Evolutionary conservation across 2,329 filamentous ascomycete species (phyloP).

Genomic region (Sporothrix variecibatus): DNA sequence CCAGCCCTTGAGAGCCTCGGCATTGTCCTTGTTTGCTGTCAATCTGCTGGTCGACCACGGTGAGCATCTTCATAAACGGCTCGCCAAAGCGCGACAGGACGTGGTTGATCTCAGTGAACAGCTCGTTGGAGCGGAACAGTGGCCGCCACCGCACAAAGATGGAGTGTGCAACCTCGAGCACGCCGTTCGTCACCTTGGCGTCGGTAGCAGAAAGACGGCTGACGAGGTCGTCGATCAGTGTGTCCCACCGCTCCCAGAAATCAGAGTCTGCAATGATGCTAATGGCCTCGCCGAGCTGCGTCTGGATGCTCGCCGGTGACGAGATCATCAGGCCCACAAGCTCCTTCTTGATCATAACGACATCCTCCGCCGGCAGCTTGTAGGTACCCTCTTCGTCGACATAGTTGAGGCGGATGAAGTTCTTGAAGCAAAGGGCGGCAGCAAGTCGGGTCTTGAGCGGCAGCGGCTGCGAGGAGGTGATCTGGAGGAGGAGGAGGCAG

Average conservation of each 20-base stretch:
- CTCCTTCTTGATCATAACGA: slow-evolving; percentile 88
- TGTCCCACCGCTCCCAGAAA: slow-evolving; percentile 95
- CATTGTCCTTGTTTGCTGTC: slow-evolving; percentile 76
- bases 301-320: slow-evolving; percentile 82
- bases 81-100: slow-evolving; percentile 82
- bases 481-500: slow-evolving; percentile 84
- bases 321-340: slow-evolving; percentile 96
- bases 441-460: slow-evolving; percentile 80
- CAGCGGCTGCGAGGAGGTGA: slow-evolving; percentile 74
- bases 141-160: slow-evolving; percentile 97
- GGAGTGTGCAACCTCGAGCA: slow-evolving; percentile 95
- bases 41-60: slow-evolving; percentile 72
- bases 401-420: slow-evolving; percentile 94
- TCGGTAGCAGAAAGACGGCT: slow-evolving; percentile 81
- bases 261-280: slow-evolving; percentile 97
- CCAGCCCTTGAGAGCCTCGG: slow-evolving; percentile 71
- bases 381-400: slow-evolving; percentile 94
- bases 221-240: slow-evolving; percentile 80
- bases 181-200: slow-evolving; percentile 84
- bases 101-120: slow-evolving; percentile 96
- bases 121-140: slow-evolving; percentile 85
- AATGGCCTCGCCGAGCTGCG: slow-evolving; percentile 93
- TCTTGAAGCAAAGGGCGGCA: slow-evolving; percentile 94
- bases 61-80: slow-evolving; percentile 79
- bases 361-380: slow-evolving; percentile 80